phyloP scores from a whole-genome alignment of 2,329 filamentous ascomycete genomes.

The Sporothrix inflata region DNA sequence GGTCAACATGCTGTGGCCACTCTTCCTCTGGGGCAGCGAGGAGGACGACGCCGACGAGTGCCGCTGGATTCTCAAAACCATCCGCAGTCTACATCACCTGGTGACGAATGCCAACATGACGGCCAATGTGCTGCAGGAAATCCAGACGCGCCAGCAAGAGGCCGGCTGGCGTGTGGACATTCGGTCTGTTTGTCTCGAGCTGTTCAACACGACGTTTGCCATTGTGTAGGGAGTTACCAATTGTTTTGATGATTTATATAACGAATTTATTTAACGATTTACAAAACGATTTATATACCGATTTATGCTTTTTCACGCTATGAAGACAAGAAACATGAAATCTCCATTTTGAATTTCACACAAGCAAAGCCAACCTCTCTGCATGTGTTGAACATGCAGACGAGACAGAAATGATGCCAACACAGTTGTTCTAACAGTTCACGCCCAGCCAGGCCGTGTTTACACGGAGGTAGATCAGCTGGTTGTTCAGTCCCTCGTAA shows the following conservation, averaged over 20 bases:
- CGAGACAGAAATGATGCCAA: neutral
- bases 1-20: conserved; percentile 20
- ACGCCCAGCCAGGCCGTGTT: neutral
- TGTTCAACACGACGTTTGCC: conserved; percentile 5
- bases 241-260: neutral
- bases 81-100: neutral
- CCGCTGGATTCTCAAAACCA: conserved; percentile 11
- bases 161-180: conserved; percentile 8
- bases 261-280: no score
- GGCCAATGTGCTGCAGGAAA: conserved; percentile 9
- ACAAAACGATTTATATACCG: no score
- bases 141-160: conserved; percentile 12
- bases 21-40: conserved; percentile 17
- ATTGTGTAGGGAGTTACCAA: neutral
- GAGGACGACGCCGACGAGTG: conserved; percentile 12
- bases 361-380: neutral
- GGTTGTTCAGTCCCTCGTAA: conserved; percentile 4
- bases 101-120: conserved; percentile 12
- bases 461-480: neutral
- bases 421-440: neutral
- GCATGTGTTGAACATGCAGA: neutral
- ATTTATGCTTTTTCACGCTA: no score
- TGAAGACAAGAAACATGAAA: no score
- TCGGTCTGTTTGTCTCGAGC: neutral
- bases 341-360: no score